These are phyloP conservation scores for Boletus rubescentipes DNA, from an alignment of 768 basidiomycete species.

Conservation along the genomic window DNA sequence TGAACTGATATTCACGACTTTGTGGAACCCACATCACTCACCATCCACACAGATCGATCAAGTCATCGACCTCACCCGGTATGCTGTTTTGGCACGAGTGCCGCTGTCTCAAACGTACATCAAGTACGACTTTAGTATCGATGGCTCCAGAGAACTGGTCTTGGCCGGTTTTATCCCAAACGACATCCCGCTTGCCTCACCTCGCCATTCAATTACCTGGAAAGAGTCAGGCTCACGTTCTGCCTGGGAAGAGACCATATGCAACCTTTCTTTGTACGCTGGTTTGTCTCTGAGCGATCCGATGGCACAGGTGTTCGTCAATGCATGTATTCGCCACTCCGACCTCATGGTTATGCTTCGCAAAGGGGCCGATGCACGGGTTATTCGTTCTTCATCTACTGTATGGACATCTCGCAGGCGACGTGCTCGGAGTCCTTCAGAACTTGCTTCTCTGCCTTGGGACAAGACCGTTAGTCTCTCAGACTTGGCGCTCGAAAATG, in stretches of 20 bases:
- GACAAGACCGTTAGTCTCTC: conserved; percentile 18
- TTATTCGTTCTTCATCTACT: conserved; percentile 24
- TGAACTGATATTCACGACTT: conserved; percentile 2
- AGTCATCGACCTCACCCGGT: conserved; percentile 32
- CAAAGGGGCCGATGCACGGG: conserved; percentile 26
- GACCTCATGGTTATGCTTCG: conserved; percentile 33
- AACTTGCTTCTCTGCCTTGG: conserved; percentile 26
- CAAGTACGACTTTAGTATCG: conserved; percentile 25
- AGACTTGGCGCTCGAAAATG: conserved; percentile 26
- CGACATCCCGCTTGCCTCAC: conserved; percentile 20
- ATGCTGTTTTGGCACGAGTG: conserved; percentile 19
- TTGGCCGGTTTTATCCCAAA: conserved; percentile 33
- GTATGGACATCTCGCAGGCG: conserved; percentile 32
- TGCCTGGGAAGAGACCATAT: conserved; percentile 30
- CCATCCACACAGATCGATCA: conserved; percentile 26
- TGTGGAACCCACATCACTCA: not conserved
- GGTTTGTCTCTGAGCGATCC: conserved; percentile 30
- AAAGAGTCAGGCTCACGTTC: conserved; percentile 8
- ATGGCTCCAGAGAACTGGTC: conserved; percentile 26
- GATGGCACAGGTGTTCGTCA: conserved; percentile 29
- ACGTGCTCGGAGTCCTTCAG: conserved; percentile 26
- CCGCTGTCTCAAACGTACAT: conserved; percentile 16
- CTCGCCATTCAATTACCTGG: conserved; percentile 25
- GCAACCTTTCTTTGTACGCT: conserved; percentile 27
- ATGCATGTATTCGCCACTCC: conserved; percentile 32